Evolutionary conservation across 805 yeast species (phyloP).

Genomic region (Candida xiaguanensis): DNA sequence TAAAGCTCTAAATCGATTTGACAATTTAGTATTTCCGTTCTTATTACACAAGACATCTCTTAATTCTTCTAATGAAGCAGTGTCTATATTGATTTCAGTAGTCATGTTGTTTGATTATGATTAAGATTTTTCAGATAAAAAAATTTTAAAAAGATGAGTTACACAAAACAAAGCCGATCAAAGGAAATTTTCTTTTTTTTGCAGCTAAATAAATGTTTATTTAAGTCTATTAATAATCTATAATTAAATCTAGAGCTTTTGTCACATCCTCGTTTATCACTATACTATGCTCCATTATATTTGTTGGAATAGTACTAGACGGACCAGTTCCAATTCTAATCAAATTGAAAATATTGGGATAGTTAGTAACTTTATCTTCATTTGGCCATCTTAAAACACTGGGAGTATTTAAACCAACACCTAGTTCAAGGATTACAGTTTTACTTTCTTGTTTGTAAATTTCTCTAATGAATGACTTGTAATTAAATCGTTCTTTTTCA

Average conservation of each 20-base stretch:
- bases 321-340: constrained; percentile 6
- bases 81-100: constrained; percentile 33
- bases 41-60: constrained; percentile 68
- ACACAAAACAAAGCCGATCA: constrained; percentile 5
- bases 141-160: constrained; percentile 1
- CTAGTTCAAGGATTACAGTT: constrained; percentile 4
- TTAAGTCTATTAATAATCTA: too few relatives aligned
- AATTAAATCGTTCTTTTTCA: background rate
- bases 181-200: background rate
- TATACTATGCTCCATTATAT: background rate
- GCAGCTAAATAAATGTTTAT: background rate
- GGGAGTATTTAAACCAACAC: constrained; percentile 8
- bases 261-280: constrained; percentile 4
- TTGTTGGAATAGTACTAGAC: constrained; percentile 3
- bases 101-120: background rate
- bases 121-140: background rate
- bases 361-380: constrained; percentile 1
- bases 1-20: constrained; percentile 89
- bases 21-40: constrained; percentile 67
- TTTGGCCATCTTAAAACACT: constrained; percentile 7
- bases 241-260: background rate
- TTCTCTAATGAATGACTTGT: background rate
- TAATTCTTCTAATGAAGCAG: constrained; percentile 54
- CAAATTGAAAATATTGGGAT: constrained; percentile 3
- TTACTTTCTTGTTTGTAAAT: background rate